These are phyloP conservation scores for Rosa rugosa DNA, from an alignment of 306 rosid genomes.

Conservation along the genomic window DNA sequence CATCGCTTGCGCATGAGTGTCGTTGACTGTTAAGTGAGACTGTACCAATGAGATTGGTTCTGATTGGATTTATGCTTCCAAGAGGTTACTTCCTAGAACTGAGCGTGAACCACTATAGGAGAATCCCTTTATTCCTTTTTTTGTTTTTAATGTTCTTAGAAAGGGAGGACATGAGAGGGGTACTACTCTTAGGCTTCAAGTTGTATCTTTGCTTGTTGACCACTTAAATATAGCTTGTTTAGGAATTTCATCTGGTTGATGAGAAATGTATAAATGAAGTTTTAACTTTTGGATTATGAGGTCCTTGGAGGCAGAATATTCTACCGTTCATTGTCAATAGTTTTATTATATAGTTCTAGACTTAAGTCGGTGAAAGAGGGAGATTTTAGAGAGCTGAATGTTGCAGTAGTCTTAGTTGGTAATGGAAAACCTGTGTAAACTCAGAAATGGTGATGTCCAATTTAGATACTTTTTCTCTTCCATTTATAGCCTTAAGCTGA, in stretches of 20 bases:
- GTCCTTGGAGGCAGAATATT: neutral
- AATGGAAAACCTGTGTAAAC: neutral
- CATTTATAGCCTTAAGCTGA: slow-evolving; percentile 8
- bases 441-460: neutral
- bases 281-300: neutral
- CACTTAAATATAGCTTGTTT: neutral
- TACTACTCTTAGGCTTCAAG: neutral
- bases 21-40: neutral
- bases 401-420: neutral
- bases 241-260: neutral
- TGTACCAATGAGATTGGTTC: neutral
- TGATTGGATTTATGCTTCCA: neutral
- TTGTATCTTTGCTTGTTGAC: neutral
- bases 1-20: neutral
- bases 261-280: neutral
- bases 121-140: neutral
- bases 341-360: neutral
- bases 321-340: neutral
- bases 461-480: neutral
- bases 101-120: neutral
- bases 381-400: neutral
- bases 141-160: neutral
- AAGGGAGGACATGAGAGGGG: neutral
- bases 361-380: neutral
- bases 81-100: neutral